These are phyloP conservation scores for Blumeria graminis DNA, from an alignment of 2,329 filamentous ascomycete species.

Conservation along the genomic window DNA sequence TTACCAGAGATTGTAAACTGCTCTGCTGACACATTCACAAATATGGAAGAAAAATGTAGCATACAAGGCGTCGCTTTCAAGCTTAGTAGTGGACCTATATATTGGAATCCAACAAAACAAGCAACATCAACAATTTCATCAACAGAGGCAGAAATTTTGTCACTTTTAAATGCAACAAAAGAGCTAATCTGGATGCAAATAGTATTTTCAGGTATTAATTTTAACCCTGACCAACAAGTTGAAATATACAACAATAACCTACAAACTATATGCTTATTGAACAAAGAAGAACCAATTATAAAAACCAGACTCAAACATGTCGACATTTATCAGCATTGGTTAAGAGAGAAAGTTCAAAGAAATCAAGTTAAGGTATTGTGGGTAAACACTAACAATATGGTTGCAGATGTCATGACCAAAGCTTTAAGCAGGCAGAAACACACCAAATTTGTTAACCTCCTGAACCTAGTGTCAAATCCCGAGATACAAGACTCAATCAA, in stretches of 20 bases:
- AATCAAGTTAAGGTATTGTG: not conserved
- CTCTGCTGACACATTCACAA: not conserved
- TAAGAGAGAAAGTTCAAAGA: not conserved
- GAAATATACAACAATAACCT: not conserved
- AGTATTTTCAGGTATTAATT: not conserved
- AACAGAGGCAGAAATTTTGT: slow-evolving; percentile 1
- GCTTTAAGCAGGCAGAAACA: not conserved
- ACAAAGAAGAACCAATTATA: not conserved
- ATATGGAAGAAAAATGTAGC: not conserved
- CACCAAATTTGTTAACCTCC: not conserved
- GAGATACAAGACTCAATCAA: not conserved
- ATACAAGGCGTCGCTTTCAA: not conserved
- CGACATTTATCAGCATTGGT: not conserved
- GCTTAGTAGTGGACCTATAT: not conserved
- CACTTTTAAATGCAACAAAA: not conserved
- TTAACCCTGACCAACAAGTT: not conserved
- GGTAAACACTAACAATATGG: not conserved
- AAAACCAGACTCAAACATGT: not conserved
- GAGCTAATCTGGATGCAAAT: not conserved
- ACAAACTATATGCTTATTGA: not conserved
- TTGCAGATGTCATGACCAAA: not conserved
- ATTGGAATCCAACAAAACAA: not conserved
- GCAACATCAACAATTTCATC: not conserved
- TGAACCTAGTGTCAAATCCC: not conserved
- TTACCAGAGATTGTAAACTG: not conserved